phyloP scores from a whole-genome alignment of 2,329 filamentous ascomycete genomes.

The Fusarium brevicatenulatum region DNA sequence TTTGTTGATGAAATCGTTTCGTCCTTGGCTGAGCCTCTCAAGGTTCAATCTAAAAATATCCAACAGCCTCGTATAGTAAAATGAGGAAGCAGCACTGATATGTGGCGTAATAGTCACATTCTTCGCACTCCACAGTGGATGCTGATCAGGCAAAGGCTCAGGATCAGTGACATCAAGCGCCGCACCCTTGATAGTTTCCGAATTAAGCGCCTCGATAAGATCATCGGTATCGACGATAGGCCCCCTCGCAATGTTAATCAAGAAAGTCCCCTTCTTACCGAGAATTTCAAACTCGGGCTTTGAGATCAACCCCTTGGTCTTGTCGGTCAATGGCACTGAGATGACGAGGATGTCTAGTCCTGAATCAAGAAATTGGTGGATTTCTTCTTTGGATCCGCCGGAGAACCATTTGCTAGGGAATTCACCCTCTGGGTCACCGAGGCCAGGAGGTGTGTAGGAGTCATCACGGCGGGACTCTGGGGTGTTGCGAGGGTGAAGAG shows the following conservation, averaged over 20 bases:
- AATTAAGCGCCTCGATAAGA: constrained; percentile 68
- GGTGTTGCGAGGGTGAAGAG: constrained; percentile 73
- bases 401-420: constrained; percentile 64
- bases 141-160: constrained; percentile 75
- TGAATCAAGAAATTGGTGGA: constrained; percentile 61
- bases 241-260: constrained; percentile 78
- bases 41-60: constrained; percentile 57
- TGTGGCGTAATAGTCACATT: constrained; percentile 73
- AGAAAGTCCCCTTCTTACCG: constrained; percentile 61
- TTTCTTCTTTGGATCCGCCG: constrained; percentile 54
- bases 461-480: constrained; percentile 71
- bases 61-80: constrained; percentile 54
- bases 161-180: constrained; percentile 84
- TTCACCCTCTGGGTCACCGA: constrained; percentile 62
- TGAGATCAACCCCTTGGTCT: constrained; percentile 62
- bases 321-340: constrained; percentile 60
- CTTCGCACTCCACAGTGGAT: constrained; percentile 74
- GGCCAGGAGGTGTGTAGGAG: constrained; percentile 75
- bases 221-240: constrained; percentile 62
- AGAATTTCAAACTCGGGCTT: constrained; percentile 60
- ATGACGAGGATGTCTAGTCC: constrained; percentile 65
- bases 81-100: constrained; percentile 55
- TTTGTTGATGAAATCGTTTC: constrained; percentile 52
- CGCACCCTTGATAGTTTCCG: constrained; percentile 64
- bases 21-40: constrained; percentile 49